Conservation (phyloP, 495 filamentous ascomycete genomes). For the Penicillium cataractarum region DNA sequence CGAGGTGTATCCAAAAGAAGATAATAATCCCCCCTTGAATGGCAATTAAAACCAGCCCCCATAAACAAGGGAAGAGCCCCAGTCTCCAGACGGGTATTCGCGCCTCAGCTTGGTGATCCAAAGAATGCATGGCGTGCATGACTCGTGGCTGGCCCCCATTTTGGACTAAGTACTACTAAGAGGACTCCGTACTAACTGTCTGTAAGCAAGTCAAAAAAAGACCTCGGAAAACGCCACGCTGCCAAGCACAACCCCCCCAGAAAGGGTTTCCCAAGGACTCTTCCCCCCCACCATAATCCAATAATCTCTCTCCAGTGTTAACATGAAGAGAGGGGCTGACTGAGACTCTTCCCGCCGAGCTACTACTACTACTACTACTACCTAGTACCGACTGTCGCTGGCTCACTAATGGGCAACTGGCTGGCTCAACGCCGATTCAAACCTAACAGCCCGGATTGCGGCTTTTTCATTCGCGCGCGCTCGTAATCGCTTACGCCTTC, state of each 20-base stretch:
- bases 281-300: background rate
- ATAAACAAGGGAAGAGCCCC: background rate
- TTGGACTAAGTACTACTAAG: no score
- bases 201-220: no score
- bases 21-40: no score
- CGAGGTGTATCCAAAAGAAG: background rate
- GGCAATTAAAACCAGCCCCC: no score
- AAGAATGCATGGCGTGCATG: conserved; percentile 29
- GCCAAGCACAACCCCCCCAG: background rate
- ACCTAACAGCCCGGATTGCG: background rate
- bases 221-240: background rate
- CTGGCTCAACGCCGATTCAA: background rate
- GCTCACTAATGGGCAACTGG: background rate
- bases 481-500: background rate
- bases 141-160: conserved; percentile 22
- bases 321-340: background rate
- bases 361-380: no score
- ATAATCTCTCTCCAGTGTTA: background rate
- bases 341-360: no score
- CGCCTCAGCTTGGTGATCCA: conserved; percentile 12
- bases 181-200: no score
- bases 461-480: background rate
- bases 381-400: no score
- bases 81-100: conserved; percentile 1
- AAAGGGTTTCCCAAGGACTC: background rate